These are phyloP conservation scores for Xerocomus minutiporus DNA, from an alignment of 1,284 basidiomycete genomes.

Conservation along the genomic window DNA sequence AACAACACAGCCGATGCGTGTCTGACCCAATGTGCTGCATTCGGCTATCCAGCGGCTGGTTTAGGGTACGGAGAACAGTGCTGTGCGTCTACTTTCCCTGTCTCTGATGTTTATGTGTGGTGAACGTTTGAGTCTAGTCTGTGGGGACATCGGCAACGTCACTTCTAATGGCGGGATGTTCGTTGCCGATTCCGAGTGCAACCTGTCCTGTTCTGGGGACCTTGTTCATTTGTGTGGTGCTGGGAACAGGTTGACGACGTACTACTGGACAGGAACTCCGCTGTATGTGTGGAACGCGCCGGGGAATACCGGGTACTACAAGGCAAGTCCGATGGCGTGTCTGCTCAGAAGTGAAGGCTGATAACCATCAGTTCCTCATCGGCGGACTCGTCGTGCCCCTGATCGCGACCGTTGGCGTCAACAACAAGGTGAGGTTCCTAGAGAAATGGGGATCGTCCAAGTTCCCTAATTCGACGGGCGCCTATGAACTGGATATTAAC, in stretches of 20 bases:
- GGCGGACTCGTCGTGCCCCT: slow-evolving; percentile 64
- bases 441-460: slow-evolving; percentile 55
- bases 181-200: slow-evolving; percentile 51
- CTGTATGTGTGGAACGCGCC: slow-evolving; percentile 63
- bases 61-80: slow-evolving; percentile 60
- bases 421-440: slow-evolving; percentile 72
- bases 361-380: slow-evolving; percentile 48
- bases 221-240: slow-evolving; percentile 62
- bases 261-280: slow-evolving; percentile 53
- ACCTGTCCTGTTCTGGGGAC: slow-evolving; percentile 61
- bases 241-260: slow-evolving; percentile 45
- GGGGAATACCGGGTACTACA: slow-evolving; percentile 57
- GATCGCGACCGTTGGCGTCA: slow-evolving; percentile 68
- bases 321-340: slow-evolving; percentile 36
- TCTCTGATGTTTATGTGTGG: not conserved
- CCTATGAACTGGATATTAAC: slow-evolving; percentile 67
- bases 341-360: not conserved
- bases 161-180: slow-evolving; percentile 37
- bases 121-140: slow-evolving; percentile 41
- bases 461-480: slow-evolving; percentile 65
- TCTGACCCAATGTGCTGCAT: slow-evolving; percentile 57
- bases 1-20: slow-evolving; percentile 63
- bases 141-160: slow-evolving; percentile 60
- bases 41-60: slow-evolving; percentile 62
- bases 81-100: slow-evolving; percentile 37